Conservation (phyloP, 306 rosid species). For the Echinosophora koreensis region DNA sequence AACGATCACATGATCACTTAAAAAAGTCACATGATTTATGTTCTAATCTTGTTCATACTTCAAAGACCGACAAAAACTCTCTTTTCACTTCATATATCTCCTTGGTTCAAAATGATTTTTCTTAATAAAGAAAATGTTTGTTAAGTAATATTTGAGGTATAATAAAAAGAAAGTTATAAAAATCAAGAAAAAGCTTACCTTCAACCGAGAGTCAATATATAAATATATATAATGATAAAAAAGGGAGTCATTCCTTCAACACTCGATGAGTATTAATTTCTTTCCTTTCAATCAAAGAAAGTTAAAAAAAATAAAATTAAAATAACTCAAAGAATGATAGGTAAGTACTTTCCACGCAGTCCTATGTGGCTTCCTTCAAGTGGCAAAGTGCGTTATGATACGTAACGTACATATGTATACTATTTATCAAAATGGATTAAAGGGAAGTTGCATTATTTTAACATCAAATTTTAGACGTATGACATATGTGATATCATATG, state of each 20-base stretch:
- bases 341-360: background rate
- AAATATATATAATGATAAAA: too few species aligned
- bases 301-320: background rate
- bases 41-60: too few species aligned
- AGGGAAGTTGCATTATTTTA: too few species aligned
- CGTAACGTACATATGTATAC: background rate
- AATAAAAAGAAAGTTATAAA: background rate
- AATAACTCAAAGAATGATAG: background rate
- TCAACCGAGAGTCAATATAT: background rate
- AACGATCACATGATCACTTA: too few species aligned
- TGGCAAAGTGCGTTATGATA: slow-evolving; percentile 7
- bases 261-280: background rate
- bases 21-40: too few species aligned
- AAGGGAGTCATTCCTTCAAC: background rate
- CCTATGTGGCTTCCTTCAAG: background rate
- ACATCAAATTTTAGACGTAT: too few species aligned
- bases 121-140: background rate
- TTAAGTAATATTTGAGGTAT: background rate
- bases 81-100: too few species aligned
- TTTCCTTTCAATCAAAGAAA: slow-evolving; percentile 1
- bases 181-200: background rate
- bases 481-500: too few species aligned
- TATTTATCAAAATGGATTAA: background rate
- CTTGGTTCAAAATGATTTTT: background rate
- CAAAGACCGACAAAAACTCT: too few species aligned